Evolutionary conservation across 306 rosid genomes (phyloP).

Genomic region (Trifolium fragiferum): DNA sequence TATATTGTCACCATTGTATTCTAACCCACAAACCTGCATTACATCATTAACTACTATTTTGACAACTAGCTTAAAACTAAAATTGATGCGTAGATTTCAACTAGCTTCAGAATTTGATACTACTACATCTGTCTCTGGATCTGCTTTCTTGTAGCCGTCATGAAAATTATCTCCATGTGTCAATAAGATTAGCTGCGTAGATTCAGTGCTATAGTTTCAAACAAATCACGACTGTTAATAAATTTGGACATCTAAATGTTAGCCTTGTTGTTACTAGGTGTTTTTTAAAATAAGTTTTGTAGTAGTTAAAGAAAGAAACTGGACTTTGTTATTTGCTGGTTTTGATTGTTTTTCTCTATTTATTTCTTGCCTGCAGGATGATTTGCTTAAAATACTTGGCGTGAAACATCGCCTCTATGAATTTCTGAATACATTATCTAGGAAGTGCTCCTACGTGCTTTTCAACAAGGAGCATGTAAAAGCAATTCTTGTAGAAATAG

Average conservation of each 20-base stretch:
- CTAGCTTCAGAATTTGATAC: conserved; percentile 26
- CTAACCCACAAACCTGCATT: not conserved
- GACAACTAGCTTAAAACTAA: conserved; percentile 7
- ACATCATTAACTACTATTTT: not conserved
- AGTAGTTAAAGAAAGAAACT: conserved; percentile 31
- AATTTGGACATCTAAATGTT: not conserved
- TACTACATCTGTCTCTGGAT: conserved; percentile 5
- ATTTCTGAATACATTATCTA: conserved; percentile 68
- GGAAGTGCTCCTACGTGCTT: conserved; percentile 87
- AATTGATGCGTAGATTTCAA: not conserved
- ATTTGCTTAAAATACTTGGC: conserved; percentile 85
- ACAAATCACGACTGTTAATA: conserved; percentile 16
- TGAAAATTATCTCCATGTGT: conserved; percentile 1
- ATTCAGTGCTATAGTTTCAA: conserved; percentile 26
- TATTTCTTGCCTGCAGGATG: conserved; percentile 65
- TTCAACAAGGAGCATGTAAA: conserved; percentile 95
- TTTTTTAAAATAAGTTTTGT: not conserved
- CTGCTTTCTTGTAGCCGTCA: conserved; percentile 23
- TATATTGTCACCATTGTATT: conserved; percentile 26
- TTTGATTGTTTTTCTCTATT: conserved; percentile 1
- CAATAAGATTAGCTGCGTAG: conserved; percentile 13
- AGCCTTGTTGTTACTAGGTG: not conserved
- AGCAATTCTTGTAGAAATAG: conserved; percentile 69
- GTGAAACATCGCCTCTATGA: conserved; percentile 88
- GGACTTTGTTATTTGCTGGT: conserved; percentile 37